Percentiles rank a stretch among this genome's conserved stretches.
phyloP scores from a whole-genome alignment of 441 rosid genomes.

The Gossypium gossypioides region DNA sequence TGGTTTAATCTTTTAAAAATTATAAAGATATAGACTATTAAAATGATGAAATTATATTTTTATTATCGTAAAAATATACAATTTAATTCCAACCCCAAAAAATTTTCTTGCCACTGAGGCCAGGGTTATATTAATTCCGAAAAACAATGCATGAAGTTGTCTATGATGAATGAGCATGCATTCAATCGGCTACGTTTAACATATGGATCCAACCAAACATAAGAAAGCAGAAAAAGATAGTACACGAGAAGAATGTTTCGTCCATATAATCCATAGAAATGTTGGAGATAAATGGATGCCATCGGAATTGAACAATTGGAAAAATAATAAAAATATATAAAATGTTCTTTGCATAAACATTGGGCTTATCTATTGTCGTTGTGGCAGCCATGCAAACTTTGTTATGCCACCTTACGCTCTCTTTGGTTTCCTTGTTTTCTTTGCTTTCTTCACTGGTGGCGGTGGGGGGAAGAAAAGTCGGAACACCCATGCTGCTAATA shows the following conservation, averaged over 20 bases:
- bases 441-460: slow-evolving; percentile 12
- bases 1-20: too few relatives aligned
- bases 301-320: neutral
- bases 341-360: slow-evolving; percentile 8
- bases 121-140: too few relatives aligned
- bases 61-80: too few relatives aligned
- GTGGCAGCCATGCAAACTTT: neutral
- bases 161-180: too few relatives aligned
- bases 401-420: slow-evolving; percentile 31
- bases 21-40: too few relatives aligned
- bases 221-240: neutral
- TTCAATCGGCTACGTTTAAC: too few relatives aligned
- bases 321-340: neutral
- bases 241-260: neutral
- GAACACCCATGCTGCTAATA: slow-evolving; percentile 63
- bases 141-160: too few relatives aligned
- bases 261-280: neutral
- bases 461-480: slow-evolving; percentile 51
- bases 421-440: slow-evolving; percentile 50
- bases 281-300: neutral
- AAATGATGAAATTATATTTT: too few relatives aligned
- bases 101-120: too few relatives aligned
- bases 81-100: too few relatives aligned
- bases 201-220: neutral
- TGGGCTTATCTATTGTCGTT: neutral